A percentile compares a stretch with the other conserved stretches of the same genome.
These are phyloP conservation scores for Grigorovia yakushimaensis DNA, from an alignment of 805 yeast species.

Conservation along the genomic window DNA sequence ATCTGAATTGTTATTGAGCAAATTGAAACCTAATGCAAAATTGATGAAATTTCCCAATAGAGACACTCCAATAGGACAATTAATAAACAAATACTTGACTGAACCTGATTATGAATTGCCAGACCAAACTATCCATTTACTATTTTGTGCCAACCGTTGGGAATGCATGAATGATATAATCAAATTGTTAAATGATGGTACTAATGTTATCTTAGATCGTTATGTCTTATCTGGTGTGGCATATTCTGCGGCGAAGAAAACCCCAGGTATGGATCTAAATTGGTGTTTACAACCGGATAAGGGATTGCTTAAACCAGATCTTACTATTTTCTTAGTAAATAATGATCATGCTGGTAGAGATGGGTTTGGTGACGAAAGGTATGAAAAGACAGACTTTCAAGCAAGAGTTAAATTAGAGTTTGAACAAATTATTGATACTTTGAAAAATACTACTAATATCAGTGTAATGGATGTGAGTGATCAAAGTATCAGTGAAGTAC, in stretches of 20 bases:
- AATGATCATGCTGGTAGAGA: conserved; percentile 39
- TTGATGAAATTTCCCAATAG: conserved; percentile 83
- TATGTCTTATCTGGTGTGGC: conserved; percentile 91
- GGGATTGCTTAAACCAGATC: conserved; percentile 82
- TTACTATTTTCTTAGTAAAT: conserved; percentile 64
- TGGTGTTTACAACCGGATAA: conserved; percentile 81
- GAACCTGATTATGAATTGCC: conserved; percentile 40
- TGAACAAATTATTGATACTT: conserved; percentile 23
- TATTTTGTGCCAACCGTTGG: conserved; percentile 95
- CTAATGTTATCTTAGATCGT: conserved; percentile 64
- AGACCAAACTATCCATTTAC: conserved; percentile 76
- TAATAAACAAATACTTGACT: conserved; percentile 65
- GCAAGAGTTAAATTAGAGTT: conserved; percentile 49
- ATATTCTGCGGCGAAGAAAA: conserved; percentile 70
- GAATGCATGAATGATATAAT: conserved; percentile 49
- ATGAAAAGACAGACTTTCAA: conserved; percentile 72
- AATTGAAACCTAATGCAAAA: conserved; percentile 29
- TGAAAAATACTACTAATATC: conserved; percentile 25
- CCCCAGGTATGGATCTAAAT: conserved; percentile 41
- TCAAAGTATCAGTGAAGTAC: conserved; percentile 47
- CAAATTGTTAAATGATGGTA: conserved; percentile 39
- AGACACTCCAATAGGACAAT: conserved; percentile 66
- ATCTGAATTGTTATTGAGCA: conserved; percentile 33
- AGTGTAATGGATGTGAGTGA: conserved; percentile 50
- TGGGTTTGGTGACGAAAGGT: conserved; percentile 92